These are phyloP conservation scores for Omphalotus guepiniiformis DNA, from an alignment of 768 basidiomycete genomes.

Conservation along the genomic window DNA sequence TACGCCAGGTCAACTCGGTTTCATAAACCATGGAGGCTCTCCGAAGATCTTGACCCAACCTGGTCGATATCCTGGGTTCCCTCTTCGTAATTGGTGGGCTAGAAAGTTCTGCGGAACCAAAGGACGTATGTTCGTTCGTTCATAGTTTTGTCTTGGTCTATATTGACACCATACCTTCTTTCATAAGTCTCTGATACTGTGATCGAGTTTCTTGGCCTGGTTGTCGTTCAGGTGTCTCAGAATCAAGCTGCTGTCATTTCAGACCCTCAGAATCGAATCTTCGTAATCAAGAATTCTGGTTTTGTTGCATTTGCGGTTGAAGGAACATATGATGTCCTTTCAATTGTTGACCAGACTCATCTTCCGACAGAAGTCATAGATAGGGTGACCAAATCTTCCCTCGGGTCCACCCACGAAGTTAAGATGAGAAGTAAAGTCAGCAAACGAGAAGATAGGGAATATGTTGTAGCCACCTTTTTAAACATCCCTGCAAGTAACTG, in stretches of 20 bases:
- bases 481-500: slow-evolving; percentile 87
- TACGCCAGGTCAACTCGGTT: slow-evolving; percentile 64
- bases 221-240: slow-evolving; percentile 84
- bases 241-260: slow-evolving; percentile 79
- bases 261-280: slow-evolving; percentile 74
- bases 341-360: slow-evolving; percentile 83
- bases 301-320: slow-evolving; percentile 76
- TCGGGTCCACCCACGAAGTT: slow-evolving; percentile 78
- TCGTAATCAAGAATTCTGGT: slow-evolving; percentile 75
- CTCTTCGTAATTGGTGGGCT: slow-evolving; percentile 83
- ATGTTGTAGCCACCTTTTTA: slow-evolving; percentile 81
- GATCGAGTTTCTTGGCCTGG: slow-evolving; percentile 75
- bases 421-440: slow-evolving; percentile 64
- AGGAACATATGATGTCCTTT: slow-evolving; percentile 76
- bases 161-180: slow-evolving; percentile 1
- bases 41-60: slow-evolving; percentile 73
- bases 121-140: slow-evolving; percentile 48
- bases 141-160: not conserved
- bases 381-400: slow-evolving; percentile 50
- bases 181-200: slow-evolving; percentile 75
- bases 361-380: slow-evolving; percentile 58
- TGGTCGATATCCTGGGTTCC: slow-evolving; percentile 74
- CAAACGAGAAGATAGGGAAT: slow-evolving; percentile 45
- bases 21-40: slow-evolving; percentile 79
- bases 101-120: slow-evolving; percentile 65